Percentiles rank a stretch among this genome's conserved stretches.
Evolutionary conservation across 192 early-diverging fungal species (phyloP).

Genomic region (Coemansia sp.): DNA sequence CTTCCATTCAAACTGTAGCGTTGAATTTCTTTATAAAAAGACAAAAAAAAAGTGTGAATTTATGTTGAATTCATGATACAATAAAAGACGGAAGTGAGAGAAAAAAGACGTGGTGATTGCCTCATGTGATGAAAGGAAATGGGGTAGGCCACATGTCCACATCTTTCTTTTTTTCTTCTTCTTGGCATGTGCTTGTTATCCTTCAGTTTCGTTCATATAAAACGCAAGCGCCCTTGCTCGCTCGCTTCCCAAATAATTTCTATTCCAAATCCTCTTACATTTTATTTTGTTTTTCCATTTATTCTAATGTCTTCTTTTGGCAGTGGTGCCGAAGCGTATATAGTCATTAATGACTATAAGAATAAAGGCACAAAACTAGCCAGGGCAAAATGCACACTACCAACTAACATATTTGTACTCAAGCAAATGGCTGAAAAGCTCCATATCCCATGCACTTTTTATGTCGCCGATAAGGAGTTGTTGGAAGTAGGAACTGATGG

Average conservation of each 20-base stretch:
- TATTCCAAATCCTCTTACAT: not conserved
- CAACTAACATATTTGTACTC: not conserved
- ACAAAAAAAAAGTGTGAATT: not conserved
- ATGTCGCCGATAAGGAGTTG: not conserved
- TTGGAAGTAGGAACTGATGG: not conserved
- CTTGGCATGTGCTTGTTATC: not conserved
- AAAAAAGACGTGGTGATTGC: not conserved
- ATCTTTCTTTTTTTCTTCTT: not conserved
- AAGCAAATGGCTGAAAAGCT: not conserved
- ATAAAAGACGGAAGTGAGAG: not conserved
- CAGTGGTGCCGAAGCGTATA: not conserved
- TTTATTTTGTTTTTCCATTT: not conserved
- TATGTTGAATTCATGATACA: not conserved
- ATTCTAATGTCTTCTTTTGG: not conserved
- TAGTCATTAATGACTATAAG: not conserved
- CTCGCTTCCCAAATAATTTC: not conserved
- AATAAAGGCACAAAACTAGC: not conserved
- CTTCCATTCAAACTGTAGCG: not conserved
- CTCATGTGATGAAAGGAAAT: not conserved
- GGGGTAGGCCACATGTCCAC: not conserved
- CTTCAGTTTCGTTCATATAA: not conserved
- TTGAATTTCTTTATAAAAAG: not conserved
- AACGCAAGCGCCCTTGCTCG: not conserved
- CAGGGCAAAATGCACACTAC: not conserved
- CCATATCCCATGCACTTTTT: no score